These are phyloP conservation scores for Pichia californica DNA, from an alignment of 805 yeast genomes.

Conservation along the genomic window DNA sequence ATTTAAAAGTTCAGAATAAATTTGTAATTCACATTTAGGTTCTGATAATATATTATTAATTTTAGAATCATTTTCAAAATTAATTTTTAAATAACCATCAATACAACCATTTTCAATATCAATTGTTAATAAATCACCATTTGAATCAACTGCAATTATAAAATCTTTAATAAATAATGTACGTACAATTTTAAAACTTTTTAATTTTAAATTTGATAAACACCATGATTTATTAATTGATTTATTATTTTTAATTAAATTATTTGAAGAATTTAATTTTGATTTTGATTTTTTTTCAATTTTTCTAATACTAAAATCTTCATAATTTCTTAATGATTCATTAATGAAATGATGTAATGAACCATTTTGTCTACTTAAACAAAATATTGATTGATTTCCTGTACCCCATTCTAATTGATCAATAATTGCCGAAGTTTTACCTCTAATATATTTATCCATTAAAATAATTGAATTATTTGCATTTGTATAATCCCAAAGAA, in stretches of 20 bases:
- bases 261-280: background rate
- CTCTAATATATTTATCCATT: conserved; percentile 53
- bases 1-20: background rate
- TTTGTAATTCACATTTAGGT: too few species aligned
- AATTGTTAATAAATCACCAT: conserved; percentile 19
- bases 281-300: background rate
- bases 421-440: conserved; percentile 54
- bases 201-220: conserved; percentile 30
- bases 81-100: background rate
- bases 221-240: conserved; percentile 33
- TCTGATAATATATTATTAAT: too few species aligned
- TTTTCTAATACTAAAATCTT: conserved; percentile 1
- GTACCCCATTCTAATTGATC: conserved; percentile 48
- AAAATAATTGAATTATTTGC: conserved; percentile 44
- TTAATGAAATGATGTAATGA: conserved; percentile 58
- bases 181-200: conserved; percentile 11
- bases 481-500: conserved; percentile 56
- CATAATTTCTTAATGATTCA: conserved; percentile 25
- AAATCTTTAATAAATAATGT: conserved; percentile 5
- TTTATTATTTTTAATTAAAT: background rate
- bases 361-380: conserved; percentile 49
- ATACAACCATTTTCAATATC: conserved; percentile 15
- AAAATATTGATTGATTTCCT: conserved; percentile 38
- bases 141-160: conserved; percentile 21
- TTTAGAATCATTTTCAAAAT: too few species aligned